These are phyloP conservation scores for Xylaria intraflava DNA, from an alignment of 495 filamentous ascomycete species.

Conservation along the genomic window DNA sequence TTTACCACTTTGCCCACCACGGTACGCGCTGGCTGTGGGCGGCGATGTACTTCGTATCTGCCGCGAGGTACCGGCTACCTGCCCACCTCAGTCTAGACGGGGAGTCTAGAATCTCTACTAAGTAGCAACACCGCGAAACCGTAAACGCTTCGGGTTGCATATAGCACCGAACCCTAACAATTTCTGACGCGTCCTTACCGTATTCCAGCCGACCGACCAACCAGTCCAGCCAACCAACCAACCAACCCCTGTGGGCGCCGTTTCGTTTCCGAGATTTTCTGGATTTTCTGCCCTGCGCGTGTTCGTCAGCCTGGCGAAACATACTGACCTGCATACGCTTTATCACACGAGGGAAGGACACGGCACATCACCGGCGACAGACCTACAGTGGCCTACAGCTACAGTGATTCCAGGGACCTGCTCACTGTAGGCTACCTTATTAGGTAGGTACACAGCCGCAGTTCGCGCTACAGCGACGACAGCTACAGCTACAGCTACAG, in stretches of 20 bases:
- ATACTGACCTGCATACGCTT: neutral
- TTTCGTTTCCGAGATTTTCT: conserved; percentile 2
- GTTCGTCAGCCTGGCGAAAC: conserved; percentile 3
- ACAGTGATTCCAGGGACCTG: too few species aligned
- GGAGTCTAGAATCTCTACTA: conserved; percentile 5
- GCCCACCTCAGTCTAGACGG: neutral
- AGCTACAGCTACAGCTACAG: neutral
- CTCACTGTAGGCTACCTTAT: too few species aligned
- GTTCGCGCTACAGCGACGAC: neutral
- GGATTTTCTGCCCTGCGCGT: neutral
- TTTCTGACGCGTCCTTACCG: conserved; percentile 4
- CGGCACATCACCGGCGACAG: neutral
- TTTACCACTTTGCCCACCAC: too few species aligned
- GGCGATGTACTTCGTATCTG: too few species aligned
- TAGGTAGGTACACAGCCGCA: too few species aligned
- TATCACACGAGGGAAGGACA: neutral
- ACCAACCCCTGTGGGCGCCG: neutral
- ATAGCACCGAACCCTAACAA: neutral
- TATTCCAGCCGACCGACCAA: neutral
- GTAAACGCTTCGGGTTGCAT: too few species aligned
- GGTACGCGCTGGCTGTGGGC: too few species aligned
- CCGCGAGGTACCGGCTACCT: too few species aligned
- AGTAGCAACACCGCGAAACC: too few species aligned
- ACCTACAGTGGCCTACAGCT: neutral
- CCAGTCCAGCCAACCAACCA: neutral